phyloP scores from a whole-genome alignment of 345 rosid genomes.

The Sisymbrium irio region DNA sequence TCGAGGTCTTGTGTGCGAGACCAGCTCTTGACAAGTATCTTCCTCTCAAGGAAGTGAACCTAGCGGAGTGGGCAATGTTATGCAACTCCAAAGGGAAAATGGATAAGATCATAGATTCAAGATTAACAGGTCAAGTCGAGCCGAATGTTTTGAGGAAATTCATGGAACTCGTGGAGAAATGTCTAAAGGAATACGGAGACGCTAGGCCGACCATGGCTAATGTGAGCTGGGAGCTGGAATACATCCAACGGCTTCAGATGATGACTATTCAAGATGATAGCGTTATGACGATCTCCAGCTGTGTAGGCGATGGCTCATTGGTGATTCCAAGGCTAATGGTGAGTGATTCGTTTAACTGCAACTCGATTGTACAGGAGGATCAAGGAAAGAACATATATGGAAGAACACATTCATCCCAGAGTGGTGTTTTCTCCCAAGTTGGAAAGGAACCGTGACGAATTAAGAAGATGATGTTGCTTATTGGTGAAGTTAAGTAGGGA shows the following conservation, averaged over 20 bases:
- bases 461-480: too few species aligned
- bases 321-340: background rate
- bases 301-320: background rate
- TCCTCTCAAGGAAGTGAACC: conserved; percentile 16
- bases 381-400: background rate
- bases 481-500: too few species aligned
- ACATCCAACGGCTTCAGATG: conserved; percentile 21
- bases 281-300: background rate
- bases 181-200: conserved; percentile 44
- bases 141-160: conserved; percentile 38
- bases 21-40: conserved; percentile 7
- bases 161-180: conserved; percentile 48
- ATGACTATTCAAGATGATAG: conserved; percentile 19
- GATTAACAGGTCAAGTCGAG: conserved; percentile 16
- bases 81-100: conserved; percentile 13
- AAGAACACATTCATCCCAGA: background rate
- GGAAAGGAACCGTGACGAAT: too few species aligned
- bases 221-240: conserved; percentile 45
- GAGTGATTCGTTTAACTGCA: background rate
- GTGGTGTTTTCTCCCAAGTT: too few species aligned
- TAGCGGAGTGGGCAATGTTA: conserved; percentile 24
- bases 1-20: conserved; percentile 33
- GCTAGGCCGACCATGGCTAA: conserved; percentile 63
- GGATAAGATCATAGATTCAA: conserved; percentile 22
- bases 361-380: background rate